These are phyloP conservation scores for Thinopyrum obtusiflorum DNA, from an alignment of 202 grass and related monocot genomes.

Conservation along the genomic window DNA sequence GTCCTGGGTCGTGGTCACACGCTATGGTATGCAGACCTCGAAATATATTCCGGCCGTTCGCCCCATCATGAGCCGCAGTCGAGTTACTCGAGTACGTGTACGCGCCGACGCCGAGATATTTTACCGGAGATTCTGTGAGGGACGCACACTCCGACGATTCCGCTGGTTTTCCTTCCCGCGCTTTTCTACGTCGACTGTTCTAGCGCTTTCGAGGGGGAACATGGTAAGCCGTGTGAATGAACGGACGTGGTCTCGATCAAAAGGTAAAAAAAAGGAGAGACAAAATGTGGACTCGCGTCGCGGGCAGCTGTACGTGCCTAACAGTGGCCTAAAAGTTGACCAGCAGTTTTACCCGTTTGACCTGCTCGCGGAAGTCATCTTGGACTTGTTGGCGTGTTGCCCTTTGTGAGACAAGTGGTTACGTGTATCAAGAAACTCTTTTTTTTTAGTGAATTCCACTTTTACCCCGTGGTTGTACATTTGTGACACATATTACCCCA, in stretches of 20 bases:
- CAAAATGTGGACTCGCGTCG: not conserved
- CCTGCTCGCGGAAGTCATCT: not conserved
- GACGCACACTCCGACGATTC: not conserved
- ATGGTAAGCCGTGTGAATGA: not conserved
- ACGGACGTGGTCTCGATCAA: not conserved
- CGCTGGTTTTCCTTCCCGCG: too few species aligned
- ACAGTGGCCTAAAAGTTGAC: constrained; percentile 19
- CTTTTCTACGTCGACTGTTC: not conserved
- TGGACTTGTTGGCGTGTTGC: not conserved
- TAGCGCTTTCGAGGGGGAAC: too few species aligned
- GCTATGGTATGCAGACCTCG: not conserved
- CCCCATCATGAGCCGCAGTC: not conserved
- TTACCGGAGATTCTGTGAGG: not conserved
- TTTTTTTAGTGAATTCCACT: too few species aligned
- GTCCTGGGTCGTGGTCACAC: not conserved
- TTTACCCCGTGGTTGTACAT: too few species aligned
- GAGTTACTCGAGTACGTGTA: not conserved
- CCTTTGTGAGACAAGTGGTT: too few species aligned
- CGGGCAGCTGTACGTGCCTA: not conserved
- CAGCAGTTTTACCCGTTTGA: not conserved
- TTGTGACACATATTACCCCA: too few species aligned
- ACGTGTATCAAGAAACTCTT: too few species aligned
- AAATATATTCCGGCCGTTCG: not conserved
- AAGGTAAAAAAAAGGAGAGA: not conserved
- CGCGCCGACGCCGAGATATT: not conserved